Evolutionary conservation across 345 rosid genomes (phyloP).

Genomic region (Erodium maritimum): DNA sequence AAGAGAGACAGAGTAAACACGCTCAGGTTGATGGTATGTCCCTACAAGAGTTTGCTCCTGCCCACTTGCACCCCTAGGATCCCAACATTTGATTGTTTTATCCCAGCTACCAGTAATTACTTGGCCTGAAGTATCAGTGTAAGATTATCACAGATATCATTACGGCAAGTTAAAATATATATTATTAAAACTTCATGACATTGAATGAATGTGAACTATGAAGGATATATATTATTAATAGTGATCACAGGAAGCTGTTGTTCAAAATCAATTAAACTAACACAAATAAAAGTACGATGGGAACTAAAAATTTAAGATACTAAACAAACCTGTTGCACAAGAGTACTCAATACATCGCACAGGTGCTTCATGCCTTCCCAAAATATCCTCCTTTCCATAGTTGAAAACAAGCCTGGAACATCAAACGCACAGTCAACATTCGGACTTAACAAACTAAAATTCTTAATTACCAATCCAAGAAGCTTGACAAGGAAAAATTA

Average conservation of each 20-base stretch:
- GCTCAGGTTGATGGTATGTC: constrained; percentile 81
- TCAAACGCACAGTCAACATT: too few species aligned
- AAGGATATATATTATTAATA: too few species aligned
- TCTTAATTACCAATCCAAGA: too few species aligned
- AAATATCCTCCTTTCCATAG: constrained; percentile 64
- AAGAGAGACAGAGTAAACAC: constrained; percentile 84
- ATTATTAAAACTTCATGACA: too few species aligned
- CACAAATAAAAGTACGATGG: not conserved
- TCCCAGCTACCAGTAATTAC: constrained; percentile 97
- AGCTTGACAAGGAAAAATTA: too few species aligned
- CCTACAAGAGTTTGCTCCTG: constrained; percentile 75
- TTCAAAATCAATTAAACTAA: not conserved
- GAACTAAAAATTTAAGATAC: too few species aligned
- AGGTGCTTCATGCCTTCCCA: constrained; percentile 84
- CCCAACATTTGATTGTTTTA: constrained; percentile 88
- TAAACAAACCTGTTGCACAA: constrained; percentile 85
- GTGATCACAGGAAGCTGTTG: too few species aligned
- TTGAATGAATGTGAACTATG: too few species aligned
- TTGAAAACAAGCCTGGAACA: constrained; percentile 71
- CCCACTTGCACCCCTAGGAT: constrained; percentile 94
- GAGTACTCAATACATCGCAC: constrained; percentile 92
- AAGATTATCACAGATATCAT: too few species aligned
- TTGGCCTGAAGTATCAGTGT: constrained; percentile 62
- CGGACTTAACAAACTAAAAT: too few species aligned
- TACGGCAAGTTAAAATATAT: too few species aligned